phyloP scores from a whole-genome alignment of 2,329 filamentous ascomycete species.

The Diplodia mutila region DNA sequence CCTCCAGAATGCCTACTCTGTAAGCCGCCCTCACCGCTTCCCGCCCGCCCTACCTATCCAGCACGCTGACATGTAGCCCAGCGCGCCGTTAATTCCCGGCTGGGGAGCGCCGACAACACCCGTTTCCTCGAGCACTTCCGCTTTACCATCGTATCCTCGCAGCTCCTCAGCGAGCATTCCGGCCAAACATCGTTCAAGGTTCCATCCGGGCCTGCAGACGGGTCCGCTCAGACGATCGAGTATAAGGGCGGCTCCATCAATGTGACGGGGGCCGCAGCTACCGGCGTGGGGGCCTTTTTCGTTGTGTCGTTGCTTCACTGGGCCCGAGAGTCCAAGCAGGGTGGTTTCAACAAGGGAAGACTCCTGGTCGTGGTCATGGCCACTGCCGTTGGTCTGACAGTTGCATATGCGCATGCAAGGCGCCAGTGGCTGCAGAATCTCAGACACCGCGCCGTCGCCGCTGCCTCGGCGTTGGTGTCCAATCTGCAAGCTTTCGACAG shows the following conservation, averaged over 20 bases:
- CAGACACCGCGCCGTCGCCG: conserved; percentile 72
- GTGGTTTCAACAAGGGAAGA: conserved; percentile 61
- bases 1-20: conserved; percentile 45
- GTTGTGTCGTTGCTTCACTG: conserved; percentile 73
- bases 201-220: conserved; percentile 35
- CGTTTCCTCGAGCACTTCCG: conserved; percentile 91
- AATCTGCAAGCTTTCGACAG: conserved; percentile 82
- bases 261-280: conserved; percentile 66
- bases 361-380: conserved; percentile 52
- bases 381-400: conserved; percentile 56
- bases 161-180: conserved; percentile 73
- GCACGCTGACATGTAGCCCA: conserved; percentile 38
- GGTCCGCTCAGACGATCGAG: conserved; percentile 35
- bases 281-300: conserved; percentile 65
- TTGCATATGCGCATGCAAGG: conserved; percentile 72
- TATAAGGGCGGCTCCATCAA: conserved; percentile 56
- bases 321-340: conserved; percentile 59
- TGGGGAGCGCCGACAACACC: conserved; percentile 78
- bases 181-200: conserved; percentile 47
- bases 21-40: conserved; percentile 30
- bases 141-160: conserved; percentile 89
- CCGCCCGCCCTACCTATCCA: conserved; percentile 28
- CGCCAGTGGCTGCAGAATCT: conserved; percentile 82
- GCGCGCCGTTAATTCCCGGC: conserved; percentile 71
- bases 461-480: conserved; percentile 69